Evolutionary conservation across 2,329 filamentous ascomycete species (phyloP).

Genomic region (Byssoonygena ceratinophila): DNA sequence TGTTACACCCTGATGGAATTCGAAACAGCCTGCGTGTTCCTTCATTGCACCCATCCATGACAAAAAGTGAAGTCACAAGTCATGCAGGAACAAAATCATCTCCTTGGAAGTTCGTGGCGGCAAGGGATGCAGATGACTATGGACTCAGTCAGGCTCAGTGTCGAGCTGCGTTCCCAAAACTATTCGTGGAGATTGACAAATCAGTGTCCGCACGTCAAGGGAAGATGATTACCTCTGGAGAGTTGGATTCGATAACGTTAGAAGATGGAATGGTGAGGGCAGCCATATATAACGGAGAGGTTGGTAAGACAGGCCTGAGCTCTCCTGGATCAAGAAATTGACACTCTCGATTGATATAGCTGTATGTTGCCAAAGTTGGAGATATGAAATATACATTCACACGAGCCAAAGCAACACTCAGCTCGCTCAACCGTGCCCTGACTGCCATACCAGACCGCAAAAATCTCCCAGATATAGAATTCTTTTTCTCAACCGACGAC

Average conservation of each 20-base stretch:
- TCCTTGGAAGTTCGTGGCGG: constrained; percentile 27
- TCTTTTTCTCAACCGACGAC: constrained; percentile 41
- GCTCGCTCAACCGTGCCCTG: constrained; percentile 41
- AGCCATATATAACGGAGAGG: constrained; percentile 30
- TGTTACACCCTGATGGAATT: too few relatives aligned
- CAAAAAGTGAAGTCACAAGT: background rate
- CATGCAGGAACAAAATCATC: background rate
- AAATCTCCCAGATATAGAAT: constrained; percentile 41
- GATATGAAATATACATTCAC: constrained; percentile 28
- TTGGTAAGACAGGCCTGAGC: constrained; percentile 18
- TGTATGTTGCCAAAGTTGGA: constrained; percentile 31
- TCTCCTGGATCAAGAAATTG: background rate
- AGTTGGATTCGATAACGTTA: constrained; percentile 26
- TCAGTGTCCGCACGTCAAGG: constrained; percentile 20
- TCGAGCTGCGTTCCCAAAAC: constrained; percentile 32
- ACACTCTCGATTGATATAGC: constrained; percentile 17
- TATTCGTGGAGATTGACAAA: constrained; percentile 31
- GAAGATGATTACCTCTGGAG: constrained; percentile 26
- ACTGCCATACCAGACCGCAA: constrained; percentile 30
- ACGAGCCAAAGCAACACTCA: constrained; percentile 36
- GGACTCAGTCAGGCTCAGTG: constrained; percentile 31
- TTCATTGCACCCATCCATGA: background rate
- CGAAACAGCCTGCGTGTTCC: too few relatives aligned
- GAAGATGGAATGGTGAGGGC: constrained; percentile 31
- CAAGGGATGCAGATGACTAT: constrained; percentile 30